These are phyloP conservation scores for Metschnikowia kunwiensis DNA, from an alignment of 805 yeast genomes.

Conservation along the genomic window DNA sequence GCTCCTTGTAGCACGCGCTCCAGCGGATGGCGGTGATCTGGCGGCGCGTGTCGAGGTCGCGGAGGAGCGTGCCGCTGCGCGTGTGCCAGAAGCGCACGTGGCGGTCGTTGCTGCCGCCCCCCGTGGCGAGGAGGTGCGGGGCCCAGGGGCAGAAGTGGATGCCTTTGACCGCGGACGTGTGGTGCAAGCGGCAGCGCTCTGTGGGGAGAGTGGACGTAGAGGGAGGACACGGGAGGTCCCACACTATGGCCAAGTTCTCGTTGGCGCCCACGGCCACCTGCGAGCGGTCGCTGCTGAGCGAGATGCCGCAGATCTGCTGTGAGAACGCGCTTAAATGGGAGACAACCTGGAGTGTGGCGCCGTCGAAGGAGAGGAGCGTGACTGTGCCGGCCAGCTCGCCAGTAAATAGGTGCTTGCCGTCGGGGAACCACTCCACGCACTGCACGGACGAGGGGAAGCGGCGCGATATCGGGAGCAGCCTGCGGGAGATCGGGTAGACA, in stretches of 20 bases:
- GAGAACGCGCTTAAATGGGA: slow-evolving; percentile 26
- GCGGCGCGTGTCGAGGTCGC: slow-evolving; percentile 54
- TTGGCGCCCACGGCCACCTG: slow-evolving; percentile 81
- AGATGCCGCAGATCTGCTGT: slow-evolving; percentile 40
- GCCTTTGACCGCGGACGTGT: slow-evolving; percentile 87
- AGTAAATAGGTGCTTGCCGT: slow-evolving; percentile 42
- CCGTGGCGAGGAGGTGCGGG: slow-evolving; percentile 74
- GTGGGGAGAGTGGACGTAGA: slow-evolving; percentile 33
- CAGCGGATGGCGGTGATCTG: slow-evolving; percentile 81
- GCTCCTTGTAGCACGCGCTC: slow-evolving; percentile 62
- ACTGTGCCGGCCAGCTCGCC: slow-evolving; percentile 71
- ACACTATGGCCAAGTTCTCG: slow-evolving; percentile 74
- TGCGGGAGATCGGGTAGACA: slow-evolving; percentile 34
- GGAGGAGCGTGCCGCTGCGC: slow-evolving; percentile 65
- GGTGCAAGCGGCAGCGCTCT: slow-evolving; percentile 51
- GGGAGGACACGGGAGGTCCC: slow-evolving; percentile 68
- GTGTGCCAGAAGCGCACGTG: slow-evolving; percentile 87
- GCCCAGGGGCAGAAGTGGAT: slow-evolving; percentile 92
- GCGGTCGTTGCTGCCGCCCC: slow-evolving; percentile 84
- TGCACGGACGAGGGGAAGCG: slow-evolving; percentile 33
- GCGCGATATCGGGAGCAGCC: slow-evolving; percentile 32
- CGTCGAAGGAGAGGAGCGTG: slow-evolving; percentile 33
- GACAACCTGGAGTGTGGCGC: slow-evolving; percentile 11
- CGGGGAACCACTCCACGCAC: slow-evolving; percentile 59
- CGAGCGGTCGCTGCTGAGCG: slow-evolving; percentile 49